Evolutionary conservation across 2,329 filamentous ascomycete genomes (phyloP).

Genomic region (Oidium heveae): DNA sequence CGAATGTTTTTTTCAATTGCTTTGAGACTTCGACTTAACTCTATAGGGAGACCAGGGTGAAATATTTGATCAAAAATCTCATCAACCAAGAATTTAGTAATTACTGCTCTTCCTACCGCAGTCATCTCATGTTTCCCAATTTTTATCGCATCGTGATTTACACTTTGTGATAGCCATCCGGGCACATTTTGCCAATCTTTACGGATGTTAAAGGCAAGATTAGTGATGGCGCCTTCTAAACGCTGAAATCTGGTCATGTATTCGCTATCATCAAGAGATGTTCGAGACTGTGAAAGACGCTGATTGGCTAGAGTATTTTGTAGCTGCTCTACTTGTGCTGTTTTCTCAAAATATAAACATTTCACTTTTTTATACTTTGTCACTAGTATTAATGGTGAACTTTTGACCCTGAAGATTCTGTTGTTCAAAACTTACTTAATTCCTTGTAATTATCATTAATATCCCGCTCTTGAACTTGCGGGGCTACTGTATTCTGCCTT

Average conservation of each 20-base stretch:
- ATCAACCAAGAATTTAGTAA: constrained; percentile 73
- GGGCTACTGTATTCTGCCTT: constrained; percentile 22
- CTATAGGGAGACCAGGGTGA: constrained; percentile 61
- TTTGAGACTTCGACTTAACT: constrained; percentile 58
- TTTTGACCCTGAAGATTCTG: not conserved
- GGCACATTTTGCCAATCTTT: constrained; percentile 80
- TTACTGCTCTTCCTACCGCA: constrained; percentile 67
- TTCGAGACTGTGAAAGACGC: constrained; percentile 78
- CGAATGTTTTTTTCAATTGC: constrained; percentile 72
- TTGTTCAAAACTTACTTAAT: constrained; percentile 14
- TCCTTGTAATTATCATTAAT: constrained; percentile 17
- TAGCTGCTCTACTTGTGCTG: constrained; percentile 69
- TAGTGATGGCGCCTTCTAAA: constrained; percentile 80
- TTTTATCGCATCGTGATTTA: constrained; percentile 64
- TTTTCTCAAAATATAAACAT: constrained; percentile 86
- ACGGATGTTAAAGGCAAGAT: constrained; percentile 83
- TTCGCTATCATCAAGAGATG: constrained; percentile 83
- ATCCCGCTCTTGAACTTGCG: constrained; percentile 11
- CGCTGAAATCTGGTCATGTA: constrained; percentile 75
- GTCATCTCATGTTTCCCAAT: constrained; percentile 97
- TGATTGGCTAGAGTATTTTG: constrained; percentile 97
- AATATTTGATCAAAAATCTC: constrained; percentile 83
- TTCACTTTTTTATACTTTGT: constrained; percentile 97
- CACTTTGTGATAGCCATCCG: constrained; percentile 50
- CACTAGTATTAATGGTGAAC: constrained; percentile 25